phyloP scores from a whole-genome alignment of 805 yeast genomes.

The Wickerhamiella bombiphila region DNA sequence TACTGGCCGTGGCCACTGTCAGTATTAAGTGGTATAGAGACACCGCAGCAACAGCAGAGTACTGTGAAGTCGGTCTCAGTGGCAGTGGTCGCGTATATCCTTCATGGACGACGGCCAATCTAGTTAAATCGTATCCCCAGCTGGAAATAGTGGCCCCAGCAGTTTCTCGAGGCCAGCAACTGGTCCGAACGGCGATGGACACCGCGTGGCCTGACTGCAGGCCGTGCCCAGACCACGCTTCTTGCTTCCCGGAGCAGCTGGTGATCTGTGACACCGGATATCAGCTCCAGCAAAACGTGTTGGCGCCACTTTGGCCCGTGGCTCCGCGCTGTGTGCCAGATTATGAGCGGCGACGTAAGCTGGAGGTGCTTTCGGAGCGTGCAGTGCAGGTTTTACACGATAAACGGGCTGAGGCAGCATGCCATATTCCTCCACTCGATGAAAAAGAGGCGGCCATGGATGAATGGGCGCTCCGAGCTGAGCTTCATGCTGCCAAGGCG shows the following conservation, averaged over 20 bases:
- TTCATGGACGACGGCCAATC: constrained; percentile 5
- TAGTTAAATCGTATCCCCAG: background rate
- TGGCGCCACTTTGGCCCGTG: constrained; percentile 45
- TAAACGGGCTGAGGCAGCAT: constrained; percentile 47
- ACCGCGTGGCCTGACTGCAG: constrained; percentile 32
- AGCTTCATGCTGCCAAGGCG: constrained; percentile 16
- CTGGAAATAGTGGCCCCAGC: background rate
- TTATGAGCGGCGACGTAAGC: constrained; percentile 50
- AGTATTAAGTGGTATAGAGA: constrained; percentile 9
- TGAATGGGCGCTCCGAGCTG: constrained; percentile 19
- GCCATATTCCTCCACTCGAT: constrained; percentile 30
- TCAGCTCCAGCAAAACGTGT: constrained; percentile 36
- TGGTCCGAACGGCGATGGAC: constrained; percentile 10
- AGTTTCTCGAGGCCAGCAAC: constrained; percentile 4
- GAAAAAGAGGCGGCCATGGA: constrained; percentile 26
- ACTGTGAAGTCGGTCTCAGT: constrained; percentile 9
- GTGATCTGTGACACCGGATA: constrained; percentile 61
- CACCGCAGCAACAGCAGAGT: constrained; percentile 9
- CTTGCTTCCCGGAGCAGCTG: constrained; percentile 47
- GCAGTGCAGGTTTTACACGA: constrained; percentile 51
- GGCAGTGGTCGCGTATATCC: constrained; percentile 9
- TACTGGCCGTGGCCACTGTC: constrained; percentile 1
- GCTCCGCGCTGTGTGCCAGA: constrained; percentile 61
- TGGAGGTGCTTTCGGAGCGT: constrained; percentile 49
- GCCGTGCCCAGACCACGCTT: constrained; percentile 69